phyloP scores from a whole-genome alignment of 371 early-diverging fungal species.

The Mortierella sp. region DNA sequence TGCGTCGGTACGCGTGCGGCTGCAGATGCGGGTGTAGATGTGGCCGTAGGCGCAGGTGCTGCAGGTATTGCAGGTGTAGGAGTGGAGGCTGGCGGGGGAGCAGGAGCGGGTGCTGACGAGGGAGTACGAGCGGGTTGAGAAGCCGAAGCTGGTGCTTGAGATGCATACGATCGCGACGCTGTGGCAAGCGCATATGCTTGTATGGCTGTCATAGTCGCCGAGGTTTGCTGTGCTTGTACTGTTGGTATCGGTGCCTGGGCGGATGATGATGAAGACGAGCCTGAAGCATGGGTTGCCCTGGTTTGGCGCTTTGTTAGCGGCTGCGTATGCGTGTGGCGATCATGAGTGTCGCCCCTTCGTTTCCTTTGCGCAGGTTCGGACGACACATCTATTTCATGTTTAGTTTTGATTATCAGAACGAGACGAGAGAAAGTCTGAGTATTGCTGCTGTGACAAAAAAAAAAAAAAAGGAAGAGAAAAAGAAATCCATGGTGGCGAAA shows the following conservation, averaged over 20 bases:
- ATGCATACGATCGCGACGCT: not conserved
- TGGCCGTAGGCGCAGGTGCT: not conserved
- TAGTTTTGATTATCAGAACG: not conserved
- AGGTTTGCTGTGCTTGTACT: not conserved
- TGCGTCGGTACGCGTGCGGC: not conserved
- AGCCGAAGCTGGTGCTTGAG: not conserved
- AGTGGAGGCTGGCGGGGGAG: too few relatives aligned
- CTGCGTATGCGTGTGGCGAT: not conserved
- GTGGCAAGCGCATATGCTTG: not conserved
- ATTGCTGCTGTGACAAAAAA: not conserved
- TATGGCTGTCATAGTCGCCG: not conserved
- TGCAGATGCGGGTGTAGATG: not conserved
- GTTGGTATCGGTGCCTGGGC: not conserved
- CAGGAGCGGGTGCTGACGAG: not conserved
- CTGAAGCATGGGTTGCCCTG: not conserved
- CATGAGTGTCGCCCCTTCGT: not conserved
- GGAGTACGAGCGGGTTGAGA: not conserved
- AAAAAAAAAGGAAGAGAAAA: not conserved
- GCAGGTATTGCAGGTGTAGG: not conserved
- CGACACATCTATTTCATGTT: not conserved
- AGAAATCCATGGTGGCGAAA: not conserved
- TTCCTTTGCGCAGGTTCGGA: not conserved
- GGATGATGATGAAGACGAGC: not conserved
- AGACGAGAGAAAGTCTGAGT: not conserved
- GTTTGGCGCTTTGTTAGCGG: conserved; percentile 4